Percentiles rank a stretch among this genome's conserved stretches.
Evolutionary conservation across 352 stramenopile genomes (phyloP).

Genomic region (Aphanomyces cochlioides): DNA sequence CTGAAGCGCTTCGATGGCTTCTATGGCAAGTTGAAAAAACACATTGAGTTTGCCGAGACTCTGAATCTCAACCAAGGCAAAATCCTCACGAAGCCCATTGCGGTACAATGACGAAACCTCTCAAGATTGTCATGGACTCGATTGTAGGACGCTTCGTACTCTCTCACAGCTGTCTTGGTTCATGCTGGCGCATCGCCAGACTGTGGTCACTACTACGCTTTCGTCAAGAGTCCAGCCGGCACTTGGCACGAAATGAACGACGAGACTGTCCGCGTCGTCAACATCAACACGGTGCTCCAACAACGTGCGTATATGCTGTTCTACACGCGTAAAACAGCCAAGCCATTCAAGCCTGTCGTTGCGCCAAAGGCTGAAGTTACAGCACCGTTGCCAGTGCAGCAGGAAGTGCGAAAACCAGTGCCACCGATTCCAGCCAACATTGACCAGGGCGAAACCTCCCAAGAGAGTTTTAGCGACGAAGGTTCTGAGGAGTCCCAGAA

Average conservation of each 20-base stretch:
- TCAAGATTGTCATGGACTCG: neutral
- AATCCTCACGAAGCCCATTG: conserved; percentile 46
- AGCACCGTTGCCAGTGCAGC: conserved; percentile 22
- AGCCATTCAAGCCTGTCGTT: conserved; percentile 10
- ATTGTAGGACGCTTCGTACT: conserved; percentile 50
- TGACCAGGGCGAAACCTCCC: conserved; percentile 19
- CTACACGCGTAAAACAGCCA: conserved; percentile 55
- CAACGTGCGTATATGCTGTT: conserved; percentile 91
- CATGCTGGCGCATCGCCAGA: conserved; percentile 85
- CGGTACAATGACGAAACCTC: conserved; percentile 19
- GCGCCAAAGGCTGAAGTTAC: neutral
- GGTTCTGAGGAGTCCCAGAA: neutral
- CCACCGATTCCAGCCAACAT: neutral
- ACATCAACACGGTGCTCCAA: conserved; percentile 77
- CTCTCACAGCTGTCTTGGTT: conserved; percentile 79
- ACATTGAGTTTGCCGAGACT: conserved; percentile 67
- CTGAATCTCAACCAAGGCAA: conserved; percentile 60
- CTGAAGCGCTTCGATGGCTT: conserved; percentile 88
- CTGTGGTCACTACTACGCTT: conserved; percentile 89
- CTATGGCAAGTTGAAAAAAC: conserved; percentile 86
- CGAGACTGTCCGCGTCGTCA: conserved; percentile 80
- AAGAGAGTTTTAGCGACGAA: conserved; percentile 24
- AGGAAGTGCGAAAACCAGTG: neutral
- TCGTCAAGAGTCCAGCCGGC: conserved; percentile 82
- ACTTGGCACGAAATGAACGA: conserved; percentile 93